phyloP scores from a whole-genome alignment of 805 yeast species.

The Yamadazyma nakazawae region DNA sequence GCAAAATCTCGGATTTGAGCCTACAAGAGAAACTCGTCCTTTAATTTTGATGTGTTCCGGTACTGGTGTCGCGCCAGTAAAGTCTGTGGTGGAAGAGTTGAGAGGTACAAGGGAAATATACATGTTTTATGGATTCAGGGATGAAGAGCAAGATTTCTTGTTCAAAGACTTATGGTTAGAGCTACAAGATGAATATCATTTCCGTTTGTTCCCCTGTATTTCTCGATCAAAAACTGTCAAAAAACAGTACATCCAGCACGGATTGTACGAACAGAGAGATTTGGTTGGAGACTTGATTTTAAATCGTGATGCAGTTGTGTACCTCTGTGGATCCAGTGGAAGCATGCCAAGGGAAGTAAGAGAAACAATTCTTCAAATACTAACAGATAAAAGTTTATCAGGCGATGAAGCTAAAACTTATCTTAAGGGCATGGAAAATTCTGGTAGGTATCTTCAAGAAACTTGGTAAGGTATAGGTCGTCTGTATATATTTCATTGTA shows the following conservation, averaged over 20 bases:
- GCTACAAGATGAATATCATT: constrained; percentile 25
- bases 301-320: constrained; percentile 57
- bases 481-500: background rate
- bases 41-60: constrained; percentile 85
- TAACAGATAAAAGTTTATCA: constrained; percentile 44
- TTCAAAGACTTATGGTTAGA: constrained; percentile 55
- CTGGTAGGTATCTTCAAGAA: constrained; percentile 75
- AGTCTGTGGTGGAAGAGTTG: constrained; percentile 54
- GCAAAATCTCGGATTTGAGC: constrained; percentile 38
- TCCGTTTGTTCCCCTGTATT: constrained; percentile 41
- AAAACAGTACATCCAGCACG: constrained; percentile 71
- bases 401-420: constrained; percentile 47
- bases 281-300: constrained; percentile 52
- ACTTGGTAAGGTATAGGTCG: constrained; percentile 61
- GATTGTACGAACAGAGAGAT: constrained; percentile 49
- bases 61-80: constrained; percentile 94
- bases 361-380: constrained; percentile 66
- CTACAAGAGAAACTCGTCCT: constrained; percentile 28
- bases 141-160: constrained; percentile 60
- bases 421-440: constrained; percentile 57
- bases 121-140: constrained; percentile 76
- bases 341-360: constrained; percentile 89
- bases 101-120: constrained; percentile 32
- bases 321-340: constrained; percentile 91
- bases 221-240: constrained; percentile 46